These are phyloP conservation scores for Arthrobotrys iridis DNA, from an alignment of 2,329 filamentous ascomycete genomes.

Conservation along the genomic window DNA sequence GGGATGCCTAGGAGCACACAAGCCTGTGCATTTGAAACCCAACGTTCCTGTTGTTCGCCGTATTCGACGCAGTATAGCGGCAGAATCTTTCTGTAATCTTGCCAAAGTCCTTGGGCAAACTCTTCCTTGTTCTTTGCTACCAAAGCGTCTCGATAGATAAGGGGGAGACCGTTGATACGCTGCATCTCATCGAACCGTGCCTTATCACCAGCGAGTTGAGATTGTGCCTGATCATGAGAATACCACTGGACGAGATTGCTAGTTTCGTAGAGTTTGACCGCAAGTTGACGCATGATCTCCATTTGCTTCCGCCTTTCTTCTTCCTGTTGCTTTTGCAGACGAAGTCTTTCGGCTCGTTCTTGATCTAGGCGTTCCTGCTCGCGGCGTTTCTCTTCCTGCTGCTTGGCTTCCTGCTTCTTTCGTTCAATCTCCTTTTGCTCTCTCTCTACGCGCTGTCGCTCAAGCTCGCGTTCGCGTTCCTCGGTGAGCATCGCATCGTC, in stretches of 20 bases:
- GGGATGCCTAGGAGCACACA: constrained; percentile 39
- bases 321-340: constrained; percentile 29
- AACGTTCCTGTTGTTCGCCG: constrained; percentile 26
- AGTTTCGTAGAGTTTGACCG: neutral
- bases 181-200: constrained; percentile 30
- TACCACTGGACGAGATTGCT: neutral
- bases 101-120: constrained; percentile 29
- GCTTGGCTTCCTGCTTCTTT: constrained; percentile 33
- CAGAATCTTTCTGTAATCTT: constrained; percentile 26
- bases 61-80: constrained; percentile 35
- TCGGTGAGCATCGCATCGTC: constrained; percentile 45
- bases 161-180: constrained; percentile 34
- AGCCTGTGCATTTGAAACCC: constrained; percentile 47
- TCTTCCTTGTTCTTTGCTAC: constrained; percentile 24
- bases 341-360: constrained; percentile 20
- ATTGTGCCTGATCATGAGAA: constrained; percentile 5
- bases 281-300: constrained; percentile 21
- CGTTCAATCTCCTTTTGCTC: constrained; percentile 49
- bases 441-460: constrained; percentile 34
- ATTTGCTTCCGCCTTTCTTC: constrained; percentile 18
- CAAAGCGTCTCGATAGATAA: constrained; percentile 30
- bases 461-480: constrained; percentile 35
- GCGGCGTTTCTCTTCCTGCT: constrained; percentile 30
- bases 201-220: constrained; percentile 5
- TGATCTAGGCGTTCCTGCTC: constrained; percentile 39